Evolutionary conservation across 257 asterid species (phyloP).

Genomic region (Scutellaria barbata): DNA sequence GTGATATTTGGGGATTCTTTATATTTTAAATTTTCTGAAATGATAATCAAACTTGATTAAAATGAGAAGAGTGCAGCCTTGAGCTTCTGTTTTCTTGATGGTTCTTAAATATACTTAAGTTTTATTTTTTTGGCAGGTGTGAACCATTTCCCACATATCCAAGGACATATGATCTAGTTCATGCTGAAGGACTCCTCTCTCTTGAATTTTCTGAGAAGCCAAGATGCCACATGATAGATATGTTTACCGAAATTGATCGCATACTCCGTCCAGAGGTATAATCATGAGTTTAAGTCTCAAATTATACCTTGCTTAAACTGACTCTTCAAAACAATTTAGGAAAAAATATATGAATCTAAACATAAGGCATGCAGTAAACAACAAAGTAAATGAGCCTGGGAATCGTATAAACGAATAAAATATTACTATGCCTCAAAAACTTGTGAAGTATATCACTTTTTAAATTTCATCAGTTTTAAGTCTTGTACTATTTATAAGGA

Average conservation of each 20-base stretch:
- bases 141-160: constrained; percentile 98
- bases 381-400: not conserved
- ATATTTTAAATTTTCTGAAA: not conserved
- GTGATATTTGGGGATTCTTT: not conserved
- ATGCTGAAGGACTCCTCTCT: constrained; percentile 86
- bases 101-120: constrained; percentile 19
- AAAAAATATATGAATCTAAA: constrained; percentile 24
- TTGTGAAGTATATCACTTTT: too few species aligned
- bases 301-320: not conserved
- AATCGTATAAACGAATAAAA: not conserved
- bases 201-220: constrained; percentile 79
- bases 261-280: constrained; percentile 98
- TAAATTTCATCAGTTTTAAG: too few species aligned
- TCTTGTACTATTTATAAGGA: too few species aligned
- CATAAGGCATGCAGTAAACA: constrained; percentile 15
- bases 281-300: constrained; percentile 16
- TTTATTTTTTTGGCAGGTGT: constrained; percentile 66
- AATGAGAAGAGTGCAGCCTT: constrained; percentile 19
- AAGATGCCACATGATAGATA: constrained; percentile 76
- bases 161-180: constrained; percentile 96
- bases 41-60: not conserved
- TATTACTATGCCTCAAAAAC: not conserved
- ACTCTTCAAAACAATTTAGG: not conserved
- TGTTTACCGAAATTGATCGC: constrained; percentile 90
- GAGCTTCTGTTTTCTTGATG: constrained; percentile 4